Conservation (phyloP, 768 basidiomycete genomes). For the Leucocoprinus sp. region DNA sequence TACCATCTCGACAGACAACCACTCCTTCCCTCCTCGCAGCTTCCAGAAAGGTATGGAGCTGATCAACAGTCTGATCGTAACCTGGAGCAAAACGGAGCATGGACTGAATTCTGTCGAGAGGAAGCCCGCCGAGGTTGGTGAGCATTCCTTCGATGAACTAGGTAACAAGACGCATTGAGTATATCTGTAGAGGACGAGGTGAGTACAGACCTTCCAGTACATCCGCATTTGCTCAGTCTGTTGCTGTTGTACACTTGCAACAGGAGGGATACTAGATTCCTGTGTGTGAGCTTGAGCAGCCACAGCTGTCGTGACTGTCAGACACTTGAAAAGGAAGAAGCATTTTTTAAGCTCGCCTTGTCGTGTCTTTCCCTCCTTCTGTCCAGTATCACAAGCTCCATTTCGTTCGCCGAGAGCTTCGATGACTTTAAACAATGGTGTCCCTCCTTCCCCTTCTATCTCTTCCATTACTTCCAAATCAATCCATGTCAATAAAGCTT, state of each 20-base stretch:
- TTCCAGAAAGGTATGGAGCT: constrained; percentile 75
- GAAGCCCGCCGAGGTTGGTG: constrained; percentile 71
- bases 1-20: constrained; percentile 59
- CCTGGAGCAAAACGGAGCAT: constrained; percentile 82
- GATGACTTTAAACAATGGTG: constrained; percentile 45
- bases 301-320: constrained; percentile 12
- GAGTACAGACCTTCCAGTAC: constrained; percentile 64
- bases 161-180: not conserved
- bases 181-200: not conserved
- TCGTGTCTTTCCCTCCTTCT: not conserved
- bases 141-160: constrained; percentile 92
- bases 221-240: constrained; percentile 82
- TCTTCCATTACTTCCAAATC: constrained; percentile 76
- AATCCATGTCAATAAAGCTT: constrained; percentile 77
- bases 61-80: constrained; percentile 74
- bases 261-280: constrained; percentile 30
- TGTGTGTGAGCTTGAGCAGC: constrained; percentile 1
- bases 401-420: constrained; percentile 49
- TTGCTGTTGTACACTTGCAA: constrained; percentile 58
- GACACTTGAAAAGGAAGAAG: no score
- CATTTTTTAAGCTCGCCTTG: not conserved
- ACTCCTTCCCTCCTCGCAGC: constrained; percentile 71
- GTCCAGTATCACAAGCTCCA: constrained; percentile 13
- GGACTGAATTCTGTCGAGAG: constrained; percentile 76
- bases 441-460: constrained; percentile 45